These are phyloP conservation scores for Aquilaria yunnanensis DNA, from an alignment of 345 rosid species.

Conservation along the genomic window DNA sequence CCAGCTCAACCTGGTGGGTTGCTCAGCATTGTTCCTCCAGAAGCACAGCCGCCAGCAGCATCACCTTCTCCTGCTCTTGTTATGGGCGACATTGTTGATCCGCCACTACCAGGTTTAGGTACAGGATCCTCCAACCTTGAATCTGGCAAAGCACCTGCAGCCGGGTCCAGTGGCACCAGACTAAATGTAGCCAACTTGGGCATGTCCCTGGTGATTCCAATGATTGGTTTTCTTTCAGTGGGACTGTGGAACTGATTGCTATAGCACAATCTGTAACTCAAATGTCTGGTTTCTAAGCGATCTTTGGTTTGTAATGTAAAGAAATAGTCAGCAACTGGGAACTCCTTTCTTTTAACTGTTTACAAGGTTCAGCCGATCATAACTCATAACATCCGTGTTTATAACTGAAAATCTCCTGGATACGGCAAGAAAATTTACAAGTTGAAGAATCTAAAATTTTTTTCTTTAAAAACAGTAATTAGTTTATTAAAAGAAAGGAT, in stretches of 20 bases:
- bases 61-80: conserved; percentile 47
- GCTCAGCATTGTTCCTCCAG: conserved; percentile 13
- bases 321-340: no score
- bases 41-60: conserved; percentile 24
- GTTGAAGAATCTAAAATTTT: no score
- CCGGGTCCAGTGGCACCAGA: conserved; percentile 22
- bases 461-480: no score
- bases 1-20: conserved; percentile 52
- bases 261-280: not conserved
- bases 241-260: conserved; percentile 5
- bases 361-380: no score
- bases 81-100: conserved; percentile 52
- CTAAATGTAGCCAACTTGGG: conserved; percentile 23
- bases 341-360: no score
- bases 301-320: no score
- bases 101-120: conserved; percentile 56
- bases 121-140: conserved; percentile 12
- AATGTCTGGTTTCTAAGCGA: no score
- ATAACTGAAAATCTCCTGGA: no score
- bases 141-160: conserved; percentile 13
- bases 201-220: conserved; percentile 26
- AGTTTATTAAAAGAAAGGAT: no score
- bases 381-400: no score
- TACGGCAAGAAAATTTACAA: no score
- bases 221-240: conserved; percentile 23